phyloP scores from a whole-genome alignment of 768 basidiomycete genomes.

The Leccinum boreale region DNA sequence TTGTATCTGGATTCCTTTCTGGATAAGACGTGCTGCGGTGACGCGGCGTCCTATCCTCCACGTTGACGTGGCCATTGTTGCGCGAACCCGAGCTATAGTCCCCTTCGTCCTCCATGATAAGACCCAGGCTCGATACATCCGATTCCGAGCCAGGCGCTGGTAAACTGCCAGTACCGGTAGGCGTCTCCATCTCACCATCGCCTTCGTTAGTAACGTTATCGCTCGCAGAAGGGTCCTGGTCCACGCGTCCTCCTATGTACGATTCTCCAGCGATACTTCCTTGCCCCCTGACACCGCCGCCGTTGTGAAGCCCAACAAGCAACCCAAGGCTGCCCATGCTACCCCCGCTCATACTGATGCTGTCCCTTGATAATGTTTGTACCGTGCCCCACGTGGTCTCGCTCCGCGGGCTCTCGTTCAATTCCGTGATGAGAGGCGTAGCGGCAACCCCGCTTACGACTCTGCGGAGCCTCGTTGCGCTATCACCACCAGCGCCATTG shows the following conservation, averaged over 20 bases:
- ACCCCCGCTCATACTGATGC: constrained; percentile 12
- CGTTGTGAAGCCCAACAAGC: constrained; percentile 31
- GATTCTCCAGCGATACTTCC: constrained; percentile 17
- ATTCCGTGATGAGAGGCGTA: constrained; percentile 12
- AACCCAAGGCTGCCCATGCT: constrained; percentile 29
- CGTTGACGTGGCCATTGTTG: not conserved
- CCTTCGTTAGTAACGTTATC: constrained; percentile 15
- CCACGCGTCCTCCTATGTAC: constrained; percentile 20
- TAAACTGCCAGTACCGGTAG: constrained; percentile 20
- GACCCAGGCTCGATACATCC: constrained; percentile 25
- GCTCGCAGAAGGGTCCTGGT: not conserved
- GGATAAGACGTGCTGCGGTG: constrained; percentile 20
- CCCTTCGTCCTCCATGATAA: constrained; percentile 32
- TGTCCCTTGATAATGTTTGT: constrained; percentile 20
- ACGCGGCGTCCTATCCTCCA: constrained; percentile 11
- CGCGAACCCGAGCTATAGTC: constrained; percentile 15
- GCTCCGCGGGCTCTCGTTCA: constrained; percentile 30
- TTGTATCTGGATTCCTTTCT: constrained; percentile 12
- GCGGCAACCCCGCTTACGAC: constrained; percentile 5
- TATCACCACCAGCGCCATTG: constrained; percentile 7
- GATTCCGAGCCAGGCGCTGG: constrained; percentile 10
- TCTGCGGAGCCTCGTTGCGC: constrained; percentile 6
- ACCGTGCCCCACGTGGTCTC: constrained; percentile 38
- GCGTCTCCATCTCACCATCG: constrained; percentile 16
- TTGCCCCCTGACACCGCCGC: constrained; percentile 28